These are phyloP conservation scores for Conticribra guillardii DNA, from an alignment of 108 stramenopile genomes.

Conservation along the genomic window DNA sequence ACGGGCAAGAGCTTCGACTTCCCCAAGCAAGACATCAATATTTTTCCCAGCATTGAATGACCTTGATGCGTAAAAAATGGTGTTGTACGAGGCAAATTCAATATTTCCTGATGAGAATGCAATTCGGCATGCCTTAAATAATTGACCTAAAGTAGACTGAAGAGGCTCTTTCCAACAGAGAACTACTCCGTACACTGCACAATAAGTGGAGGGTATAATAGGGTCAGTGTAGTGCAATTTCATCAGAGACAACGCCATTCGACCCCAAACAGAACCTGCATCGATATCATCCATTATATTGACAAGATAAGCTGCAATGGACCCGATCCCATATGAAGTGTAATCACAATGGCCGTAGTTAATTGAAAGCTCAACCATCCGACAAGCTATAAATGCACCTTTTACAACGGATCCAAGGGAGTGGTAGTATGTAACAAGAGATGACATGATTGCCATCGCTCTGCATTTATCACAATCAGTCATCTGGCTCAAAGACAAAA, in stretches of 20 bases:
- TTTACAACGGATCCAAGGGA: neutral
- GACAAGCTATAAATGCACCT: slow-evolving; percentile 9
- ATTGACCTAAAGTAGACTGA: slow-evolving; percentile 1
- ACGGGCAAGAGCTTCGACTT: slow-evolving; percentile 5
- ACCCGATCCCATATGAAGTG: slow-evolving; percentile 12
- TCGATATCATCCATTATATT: slow-evolving; percentile 22
- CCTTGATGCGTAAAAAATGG: neutral
- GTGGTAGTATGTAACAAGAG: slow-evolving; percentile 14
- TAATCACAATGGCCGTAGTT: slow-evolving; percentile 25
- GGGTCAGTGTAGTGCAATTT: neutral
- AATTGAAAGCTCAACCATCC: slow-evolving; percentile 35
- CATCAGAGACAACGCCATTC: slow-evolving; percentile 19
- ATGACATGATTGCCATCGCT: slow-evolving; percentile 29
- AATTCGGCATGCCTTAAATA: neutral
- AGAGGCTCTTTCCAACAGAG: slow-evolving; percentile 7
- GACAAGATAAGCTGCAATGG: slow-evolving; percentile 17
- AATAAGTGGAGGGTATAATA: neutral
- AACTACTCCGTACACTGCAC: slow-evolving; percentile 5
- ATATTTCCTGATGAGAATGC: slow-evolving; percentile 1
- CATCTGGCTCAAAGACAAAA: too few relatives aligned
- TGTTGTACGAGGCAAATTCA: neutral
- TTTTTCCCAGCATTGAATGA: neutral
- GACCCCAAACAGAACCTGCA: slow-evolving; percentile 23
- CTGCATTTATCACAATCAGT: slow-evolving; percentile 10
- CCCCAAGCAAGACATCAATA: neutral